Conservation (phyloP, 1,284 basidiomycete species). For the Phellopilus nigrolimitatus region DNA sequence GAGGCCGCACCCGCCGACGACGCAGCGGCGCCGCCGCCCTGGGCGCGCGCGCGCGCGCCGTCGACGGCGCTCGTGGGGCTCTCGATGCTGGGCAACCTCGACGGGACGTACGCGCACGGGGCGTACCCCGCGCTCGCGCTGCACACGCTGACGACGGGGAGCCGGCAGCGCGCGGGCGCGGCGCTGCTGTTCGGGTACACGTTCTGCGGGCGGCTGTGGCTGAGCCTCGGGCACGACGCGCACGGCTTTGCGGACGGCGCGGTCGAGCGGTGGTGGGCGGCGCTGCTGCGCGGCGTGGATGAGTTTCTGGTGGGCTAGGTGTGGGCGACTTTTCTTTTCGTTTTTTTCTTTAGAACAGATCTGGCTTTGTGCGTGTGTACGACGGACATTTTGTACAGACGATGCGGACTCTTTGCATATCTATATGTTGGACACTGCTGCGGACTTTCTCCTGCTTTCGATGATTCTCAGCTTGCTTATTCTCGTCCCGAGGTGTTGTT, state of each 20-base stretch:
- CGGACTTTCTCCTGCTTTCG: too few species aligned
- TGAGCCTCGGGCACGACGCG: constrained; percentile 71
- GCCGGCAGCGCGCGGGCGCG: constrained; percentile 65
- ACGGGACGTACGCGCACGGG: constrained; percentile 69
- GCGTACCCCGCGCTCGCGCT: constrained; percentile 51
- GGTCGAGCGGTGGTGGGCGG: constrained; percentile 37
- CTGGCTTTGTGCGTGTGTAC: neutral
- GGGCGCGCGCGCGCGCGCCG: constrained; percentile 29
- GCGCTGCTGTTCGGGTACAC: constrained; percentile 76
- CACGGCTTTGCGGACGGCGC: constrained; percentile 60
- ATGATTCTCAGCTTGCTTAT: too few species aligned
- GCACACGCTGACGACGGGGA: constrained; percentile 71
- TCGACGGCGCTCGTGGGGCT: constrained; percentile 66
- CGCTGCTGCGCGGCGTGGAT: constrained; percentile 54
- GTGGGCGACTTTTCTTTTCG: neutral
- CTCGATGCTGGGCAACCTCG: constrained; percentile 74
- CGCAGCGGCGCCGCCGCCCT: constrained; percentile 8
- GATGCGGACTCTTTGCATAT: too few species aligned
- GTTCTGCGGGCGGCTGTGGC: constrained; percentile 65
- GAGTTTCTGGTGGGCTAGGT: constrained; percentile 36
- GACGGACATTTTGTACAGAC: too few species aligned
- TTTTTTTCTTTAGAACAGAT: too few species aligned
- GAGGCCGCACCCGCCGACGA: constrained; percentile 12
- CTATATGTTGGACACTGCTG: too few species aligned
- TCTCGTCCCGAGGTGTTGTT: too few species aligned